Conservation (phyloP, 1,284 basidiomycete species). For the Neolentinus lepideus region DNA sequence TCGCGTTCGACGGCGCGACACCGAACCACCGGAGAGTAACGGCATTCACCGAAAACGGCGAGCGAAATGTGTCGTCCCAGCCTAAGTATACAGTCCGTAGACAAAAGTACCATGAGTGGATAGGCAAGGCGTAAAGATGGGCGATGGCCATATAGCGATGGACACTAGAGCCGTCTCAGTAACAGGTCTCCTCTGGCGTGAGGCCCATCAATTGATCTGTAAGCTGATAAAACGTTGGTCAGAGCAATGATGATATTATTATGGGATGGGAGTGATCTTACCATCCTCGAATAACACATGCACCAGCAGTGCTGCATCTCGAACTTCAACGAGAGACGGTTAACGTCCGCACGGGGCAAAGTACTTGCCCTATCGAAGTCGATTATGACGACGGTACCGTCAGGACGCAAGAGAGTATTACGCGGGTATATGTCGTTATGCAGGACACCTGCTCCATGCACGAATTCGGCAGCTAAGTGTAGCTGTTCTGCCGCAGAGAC, state of each 20-base stretch:
- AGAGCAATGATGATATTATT: not conserved
- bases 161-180: no score
- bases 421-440: not conserved
- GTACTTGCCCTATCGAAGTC: not conserved
- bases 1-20: no score
- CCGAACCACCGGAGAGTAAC: no score
- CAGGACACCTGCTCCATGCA: not conserved
- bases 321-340: not conserved
- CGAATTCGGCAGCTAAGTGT: not conserved
- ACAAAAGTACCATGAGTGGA: no score
- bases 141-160: no score
- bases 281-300: not conserved
- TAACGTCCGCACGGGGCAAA: not conserved
- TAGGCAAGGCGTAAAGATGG: no score
- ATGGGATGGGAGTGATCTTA: not conserved
- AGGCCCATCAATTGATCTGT: not conserved
- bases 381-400: not conserved
- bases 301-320: not conserved
- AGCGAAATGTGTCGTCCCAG: no score
- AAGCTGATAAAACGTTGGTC: not conserved
- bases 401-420: not conserved
- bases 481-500: not conserved
- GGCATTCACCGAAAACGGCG: no score
- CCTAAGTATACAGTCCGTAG: no score
- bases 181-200: not conserved